A percentile compares a stretch with the other conserved stretches of the same genome.
Conservation (phyloP, 768 basidiomycete species). For the Lentinula detonsa region DNA sequence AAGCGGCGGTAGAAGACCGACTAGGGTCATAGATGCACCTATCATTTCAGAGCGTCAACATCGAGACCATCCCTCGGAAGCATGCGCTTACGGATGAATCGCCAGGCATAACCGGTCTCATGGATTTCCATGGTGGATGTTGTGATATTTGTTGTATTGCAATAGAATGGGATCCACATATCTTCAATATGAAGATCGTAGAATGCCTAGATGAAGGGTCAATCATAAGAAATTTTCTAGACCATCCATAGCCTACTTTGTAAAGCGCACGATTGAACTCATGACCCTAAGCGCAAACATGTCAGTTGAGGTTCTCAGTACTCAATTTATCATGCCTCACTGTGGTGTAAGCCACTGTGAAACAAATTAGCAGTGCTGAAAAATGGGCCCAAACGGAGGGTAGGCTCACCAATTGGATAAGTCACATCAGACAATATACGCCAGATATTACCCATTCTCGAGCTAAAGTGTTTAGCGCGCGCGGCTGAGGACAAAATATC, state of each 20-base stretch:
- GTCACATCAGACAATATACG: slow-evolving; percentile 90
- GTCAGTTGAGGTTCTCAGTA: background rate
- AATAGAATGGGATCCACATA: slow-evolving; percentile 99
- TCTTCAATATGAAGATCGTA: slow-evolving; percentile 94
- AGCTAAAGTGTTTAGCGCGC: slow-evolving; percentile 86
- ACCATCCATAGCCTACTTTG: slow-evolving; percentile 44
- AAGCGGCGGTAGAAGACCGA: slow-evolving; percentile 89
- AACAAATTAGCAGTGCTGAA: background rate
- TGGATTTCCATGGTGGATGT: slow-evolving; percentile 97
- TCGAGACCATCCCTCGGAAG: background rate
- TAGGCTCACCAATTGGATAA: slow-evolving; percentile 54
- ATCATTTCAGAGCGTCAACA: background rate
- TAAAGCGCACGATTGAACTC: slow-evolving; percentile 94
- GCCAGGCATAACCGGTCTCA: slow-evolving; percentile 98
- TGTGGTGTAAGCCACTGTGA: slow-evolving; percentile 81
- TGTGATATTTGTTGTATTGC: slow-evolving; percentile 96
- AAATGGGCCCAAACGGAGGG: slow-evolving; percentile 73
- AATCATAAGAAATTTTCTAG: background rate
- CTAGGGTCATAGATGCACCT: slow-evolving; percentile 97
- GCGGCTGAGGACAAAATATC: slow-evolving; percentile 83
- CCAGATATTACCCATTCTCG: slow-evolving; percentile 92
- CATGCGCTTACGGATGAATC: slow-evolving; percentile 65
- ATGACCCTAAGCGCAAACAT: slow-evolving; percentile 56
- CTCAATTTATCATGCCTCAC: slow-evolving; percentile 23
- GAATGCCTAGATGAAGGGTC: slow-evolving; percentile 51